Evolutionary conservation across 2,329 filamentous ascomycete species (phyloP).

Genomic region (Nigrospora sphaerica): DNA sequence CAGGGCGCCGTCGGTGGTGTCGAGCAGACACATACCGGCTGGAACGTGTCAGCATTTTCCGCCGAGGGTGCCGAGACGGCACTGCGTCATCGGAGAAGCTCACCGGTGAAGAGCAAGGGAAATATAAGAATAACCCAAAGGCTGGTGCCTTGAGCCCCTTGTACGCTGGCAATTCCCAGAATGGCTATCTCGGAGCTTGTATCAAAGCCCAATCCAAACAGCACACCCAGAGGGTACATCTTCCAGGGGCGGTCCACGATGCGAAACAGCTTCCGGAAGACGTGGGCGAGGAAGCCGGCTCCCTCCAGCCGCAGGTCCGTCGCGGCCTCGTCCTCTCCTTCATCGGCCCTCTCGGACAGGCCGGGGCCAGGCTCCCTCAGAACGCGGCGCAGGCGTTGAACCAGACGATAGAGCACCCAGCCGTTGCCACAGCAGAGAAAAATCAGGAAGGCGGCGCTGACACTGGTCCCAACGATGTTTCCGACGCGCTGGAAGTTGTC

Average conservation of each 20-base stretch:
- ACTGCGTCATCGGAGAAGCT: constrained; percentile 11
- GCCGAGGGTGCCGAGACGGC: neutral
- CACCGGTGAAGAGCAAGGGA: constrained; percentile 79
- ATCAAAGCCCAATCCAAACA: constrained; percentile 92
- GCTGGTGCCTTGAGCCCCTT: constrained; percentile 77
- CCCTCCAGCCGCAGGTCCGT: constrained; percentile 64
- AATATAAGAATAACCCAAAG: constrained; percentile 95
- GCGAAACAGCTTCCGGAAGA: constrained; percentile 71
- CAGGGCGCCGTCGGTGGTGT: constrained; percentile 85
- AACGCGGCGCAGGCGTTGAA: constrained; percentile 59
- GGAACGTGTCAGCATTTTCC: neutral
- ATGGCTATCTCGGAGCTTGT: constrained; percentile 92
- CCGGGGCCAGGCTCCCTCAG: constrained; percentile 35
- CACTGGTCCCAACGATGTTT: constrained; percentile 81
- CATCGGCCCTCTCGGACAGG: constrained; percentile 12
- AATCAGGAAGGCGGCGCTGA: constrained; percentile 78
- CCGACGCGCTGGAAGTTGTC: constrained; percentile 73
- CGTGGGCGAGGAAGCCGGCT: constrained; percentile 63
- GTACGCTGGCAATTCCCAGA: constrained; percentile 80
- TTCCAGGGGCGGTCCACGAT: constrained; percentile 79
- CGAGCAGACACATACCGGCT: constrained; percentile 92
- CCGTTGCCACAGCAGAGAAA: constrained; percentile 76
- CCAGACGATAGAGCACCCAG: constrained; percentile 75
- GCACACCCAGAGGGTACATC: constrained; percentile 84
- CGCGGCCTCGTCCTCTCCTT: constrained; percentile 22